These are phyloP conservation scores for Chlamydomonas reinhardtii DNA, from an alignment of 163 green algal genomes.

Conservation along the genomic window DNA sequence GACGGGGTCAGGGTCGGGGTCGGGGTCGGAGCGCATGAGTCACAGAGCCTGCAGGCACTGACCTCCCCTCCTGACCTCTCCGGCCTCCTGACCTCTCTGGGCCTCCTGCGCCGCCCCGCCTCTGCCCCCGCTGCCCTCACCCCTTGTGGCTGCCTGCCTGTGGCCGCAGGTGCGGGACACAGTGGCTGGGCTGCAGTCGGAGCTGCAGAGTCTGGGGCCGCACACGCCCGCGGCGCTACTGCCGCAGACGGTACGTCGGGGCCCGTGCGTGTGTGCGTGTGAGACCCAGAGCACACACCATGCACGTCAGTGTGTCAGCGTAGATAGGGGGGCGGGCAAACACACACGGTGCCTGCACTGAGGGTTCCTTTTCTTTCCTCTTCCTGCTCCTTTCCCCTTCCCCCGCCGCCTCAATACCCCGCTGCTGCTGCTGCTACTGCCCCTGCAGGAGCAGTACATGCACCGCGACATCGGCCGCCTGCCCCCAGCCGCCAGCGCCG, in stretches of 20 bases:
- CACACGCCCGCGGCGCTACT: constrained; percentile 8
- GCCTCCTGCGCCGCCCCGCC: neutral
- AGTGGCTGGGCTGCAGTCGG: neutral
- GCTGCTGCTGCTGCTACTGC: neutral
- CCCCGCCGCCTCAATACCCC: neutral
- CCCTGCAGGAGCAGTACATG: constrained; percentile 40
- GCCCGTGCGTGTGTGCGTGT: neutral
- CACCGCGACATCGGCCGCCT: constrained; percentile 31
- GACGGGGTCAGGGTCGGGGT: too few species aligned
- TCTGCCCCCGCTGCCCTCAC: too few species aligned
- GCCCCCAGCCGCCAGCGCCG: neutral
- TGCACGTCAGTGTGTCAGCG: too few species aligned
- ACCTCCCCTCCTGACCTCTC: too few species aligned
- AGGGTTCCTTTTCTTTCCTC: too few species aligned
- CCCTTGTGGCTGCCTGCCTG: neutral
- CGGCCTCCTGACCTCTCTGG: too few species aligned
- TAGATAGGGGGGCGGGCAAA: too few species aligned
- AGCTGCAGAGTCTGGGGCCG: neutral
- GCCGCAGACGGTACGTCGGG: constrained; percentile 13
- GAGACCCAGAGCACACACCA: too few species aligned
- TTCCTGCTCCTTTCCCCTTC: neutral
- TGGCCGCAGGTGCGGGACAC: constrained; percentile 5
- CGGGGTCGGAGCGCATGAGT: too few species aligned
- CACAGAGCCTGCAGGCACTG: too few species aligned
- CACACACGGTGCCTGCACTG: too few species aligned